Evolutionary conservation across 106 monocot species (phyloP).

Genomic region (Narthecium ossifragum): DNA sequence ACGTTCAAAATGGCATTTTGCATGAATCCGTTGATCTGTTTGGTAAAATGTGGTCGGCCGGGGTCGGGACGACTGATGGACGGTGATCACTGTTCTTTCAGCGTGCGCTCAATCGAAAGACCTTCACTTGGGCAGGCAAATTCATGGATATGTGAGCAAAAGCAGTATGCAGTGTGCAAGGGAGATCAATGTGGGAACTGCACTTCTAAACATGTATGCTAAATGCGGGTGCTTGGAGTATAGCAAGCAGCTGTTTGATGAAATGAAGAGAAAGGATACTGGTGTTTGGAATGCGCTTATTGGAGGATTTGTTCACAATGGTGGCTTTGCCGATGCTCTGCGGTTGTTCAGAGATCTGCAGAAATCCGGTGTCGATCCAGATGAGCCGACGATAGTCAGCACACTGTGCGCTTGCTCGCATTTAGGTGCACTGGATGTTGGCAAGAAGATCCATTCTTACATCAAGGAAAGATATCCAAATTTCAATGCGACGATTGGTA

Average conservation of each 20-base stretch:
- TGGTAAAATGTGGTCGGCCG: conserved; percentile 4
- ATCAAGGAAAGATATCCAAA: conserved; percentile 9
- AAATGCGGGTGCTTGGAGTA: conserved; percentile 17
- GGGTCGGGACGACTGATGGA: conserved; percentile 14
- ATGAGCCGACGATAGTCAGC: conserved; percentile 20
- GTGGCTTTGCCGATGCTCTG: conserved; percentile 10
- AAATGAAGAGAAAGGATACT: conserved; percentile 18
- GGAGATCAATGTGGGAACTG: conserved; percentile 22
- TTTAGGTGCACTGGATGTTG: conserved; percentile 20
- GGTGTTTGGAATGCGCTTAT: conserved; percentile 35
- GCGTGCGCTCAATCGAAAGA: conserved; percentile 6
- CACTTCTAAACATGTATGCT: conserved; percentile 29
- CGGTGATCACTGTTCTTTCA: conserved; percentile 12
- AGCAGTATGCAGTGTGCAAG: neutral
- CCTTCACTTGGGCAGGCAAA: conserved; percentile 12
- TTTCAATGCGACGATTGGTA: conserved; percentile 10
- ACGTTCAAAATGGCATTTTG: conserved; percentile 11
- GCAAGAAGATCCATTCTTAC: conserved; percentile 18
- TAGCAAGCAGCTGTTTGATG: conserved; percentile 14
- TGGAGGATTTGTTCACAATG: conserved; percentile 17
- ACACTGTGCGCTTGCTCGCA: conserved; percentile 23
- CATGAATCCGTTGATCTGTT: conserved; percentile 17
- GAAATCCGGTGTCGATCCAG: conserved; percentile 14
- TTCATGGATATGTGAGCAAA: conserved; percentile 22
- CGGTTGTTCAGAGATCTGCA: conserved; percentile 9